Conservation (phyloP, 1,284 basidiomycete genomes). For the Rugosomyces carneus region DNA sequence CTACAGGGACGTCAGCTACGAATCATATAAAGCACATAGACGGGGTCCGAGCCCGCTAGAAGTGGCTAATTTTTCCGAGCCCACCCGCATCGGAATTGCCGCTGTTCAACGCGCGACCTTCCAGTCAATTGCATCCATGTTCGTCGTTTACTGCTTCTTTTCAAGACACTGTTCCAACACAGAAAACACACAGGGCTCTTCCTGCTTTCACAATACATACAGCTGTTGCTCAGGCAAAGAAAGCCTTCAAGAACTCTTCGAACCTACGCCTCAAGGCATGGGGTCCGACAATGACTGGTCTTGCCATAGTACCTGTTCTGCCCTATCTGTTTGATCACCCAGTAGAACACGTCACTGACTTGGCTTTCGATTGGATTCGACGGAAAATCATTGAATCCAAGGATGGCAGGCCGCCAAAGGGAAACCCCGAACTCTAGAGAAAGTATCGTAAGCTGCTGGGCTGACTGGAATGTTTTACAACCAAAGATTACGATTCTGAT, state of each 20-base stretch:
- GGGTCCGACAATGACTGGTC: constrained; percentile 78
- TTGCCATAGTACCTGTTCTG: constrained; percentile 74
- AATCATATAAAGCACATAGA: constrained; percentile 81
- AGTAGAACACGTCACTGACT: constrained; percentile 64
- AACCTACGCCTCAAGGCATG: constrained; percentile 65
- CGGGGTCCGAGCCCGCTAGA: constrained; percentile 70
- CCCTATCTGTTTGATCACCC: constrained; percentile 85
- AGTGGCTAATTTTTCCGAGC: constrained; percentile 73
- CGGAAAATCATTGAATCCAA: constrained; percentile 37
- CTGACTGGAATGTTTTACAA: neutral
- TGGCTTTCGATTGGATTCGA: constrained; percentile 62
- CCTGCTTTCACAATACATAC: constrained; percentile 84
- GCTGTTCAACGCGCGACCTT: constrained; percentile 79
- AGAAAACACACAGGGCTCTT: constrained; percentile 56
- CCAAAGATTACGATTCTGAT: neutral
- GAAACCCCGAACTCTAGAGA: constrained; percentile 23
- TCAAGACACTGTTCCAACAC: too few relatives aligned
- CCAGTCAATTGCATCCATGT: constrained; percentile 89
- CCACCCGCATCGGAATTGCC: constrained; percentile 63
- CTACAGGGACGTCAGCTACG: constrained; percentile 84
- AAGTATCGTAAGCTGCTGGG: too few relatives aligned
- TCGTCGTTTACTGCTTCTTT: constrained; percentile 16
- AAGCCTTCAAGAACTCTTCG: constrained; percentile 60
- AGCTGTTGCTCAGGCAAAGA: constrained; percentile 74
- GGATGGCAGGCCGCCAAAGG: constrained; percentile 18